These are phyloP conservation scores for Purshia tridentata DNA, from an alignment of 306 rosid species.

Conservation along the genomic window DNA sequence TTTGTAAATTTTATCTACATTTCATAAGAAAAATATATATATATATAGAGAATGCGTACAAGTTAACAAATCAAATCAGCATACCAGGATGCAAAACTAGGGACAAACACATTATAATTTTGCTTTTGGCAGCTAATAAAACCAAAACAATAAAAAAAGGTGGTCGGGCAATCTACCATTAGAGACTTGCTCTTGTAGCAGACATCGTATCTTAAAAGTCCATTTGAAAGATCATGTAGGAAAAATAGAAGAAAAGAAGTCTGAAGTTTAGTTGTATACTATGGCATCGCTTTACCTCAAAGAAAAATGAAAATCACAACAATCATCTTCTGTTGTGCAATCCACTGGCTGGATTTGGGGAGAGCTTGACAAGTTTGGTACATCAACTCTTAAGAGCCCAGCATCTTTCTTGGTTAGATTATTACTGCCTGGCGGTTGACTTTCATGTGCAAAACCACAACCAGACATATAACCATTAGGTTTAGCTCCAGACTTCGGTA, in stretches of 20 bases:
- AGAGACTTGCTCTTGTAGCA: not conserved
- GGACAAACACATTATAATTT: not conserved
- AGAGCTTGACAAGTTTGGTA: constrained; percentile 41
- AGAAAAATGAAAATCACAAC: constrained; percentile 46
- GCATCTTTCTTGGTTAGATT: constrained; percentile 32
- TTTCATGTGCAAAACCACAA: constrained; percentile 39
- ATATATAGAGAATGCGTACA: not conserved
- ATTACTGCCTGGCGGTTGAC: constrained; percentile 36
- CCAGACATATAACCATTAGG: constrained; percentile 49
- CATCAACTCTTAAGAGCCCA: constrained; percentile 31
- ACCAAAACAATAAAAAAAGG: not conserved
- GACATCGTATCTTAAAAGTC: not conserved
- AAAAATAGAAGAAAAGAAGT: not conserved
- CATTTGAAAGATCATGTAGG: constrained; percentile 8
- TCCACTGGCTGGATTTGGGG: constrained; percentile 41
- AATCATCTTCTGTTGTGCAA: constrained; percentile 32
- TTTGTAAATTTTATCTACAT: not conserved
- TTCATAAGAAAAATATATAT: not conserved
- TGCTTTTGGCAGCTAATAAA: constrained; percentile 1
- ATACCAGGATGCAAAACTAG: not conserved
- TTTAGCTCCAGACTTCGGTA: constrained; percentile 41
- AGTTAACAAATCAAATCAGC: too few relatives aligned
- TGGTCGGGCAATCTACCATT: not conserved
- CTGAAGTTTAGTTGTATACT: not conserved
- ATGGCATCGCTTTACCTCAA: constrained; percentile 52